phyloP scores from a whole-genome alignment of 2,329 filamentous ascomycete genomes.

The Phialophora verrucosa region DNA sequence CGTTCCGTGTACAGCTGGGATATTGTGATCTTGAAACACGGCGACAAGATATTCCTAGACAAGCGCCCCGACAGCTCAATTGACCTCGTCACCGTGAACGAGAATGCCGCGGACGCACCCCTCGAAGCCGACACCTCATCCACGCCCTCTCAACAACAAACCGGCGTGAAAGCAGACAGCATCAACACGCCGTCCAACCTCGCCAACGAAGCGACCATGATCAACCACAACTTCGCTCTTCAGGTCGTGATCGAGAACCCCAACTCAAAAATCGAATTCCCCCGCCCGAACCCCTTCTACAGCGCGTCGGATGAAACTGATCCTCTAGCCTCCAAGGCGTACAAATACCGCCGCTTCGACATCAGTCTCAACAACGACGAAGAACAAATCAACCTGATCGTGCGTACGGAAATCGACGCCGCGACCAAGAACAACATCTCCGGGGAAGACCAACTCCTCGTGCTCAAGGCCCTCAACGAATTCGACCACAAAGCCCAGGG shows the following conservation, averaged over 20 bases:
- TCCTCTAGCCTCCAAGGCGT: conserved; percentile 91
- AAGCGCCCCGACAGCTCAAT: conserved; percentile 95
- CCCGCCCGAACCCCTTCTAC: conserved; percentile 95
- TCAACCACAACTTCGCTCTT: conserved; percentile 99
- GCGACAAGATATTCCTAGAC: conserved; percentile 97
- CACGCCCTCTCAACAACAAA: conserved; percentile 41
- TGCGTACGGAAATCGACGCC: conserved; percentile 93
- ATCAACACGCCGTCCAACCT: conserved; percentile 94
- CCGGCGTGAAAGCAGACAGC: conserved; percentile 78
- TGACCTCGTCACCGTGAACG: conserved; percentile 98
- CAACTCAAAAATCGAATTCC: conserved; percentile 78
- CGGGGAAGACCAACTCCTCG: conserved; percentile 88
- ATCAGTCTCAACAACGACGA: conserved; percentile 88
- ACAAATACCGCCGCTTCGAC: conserved; percentile 98
- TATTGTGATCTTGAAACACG: conserved; percentile 88
- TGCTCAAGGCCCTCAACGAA: conserved; percentile 96
- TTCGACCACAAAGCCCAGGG: conserved; percentile 98
- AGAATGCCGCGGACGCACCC: conserved; percentile 94
- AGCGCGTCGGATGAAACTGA: conserved; percentile 91
- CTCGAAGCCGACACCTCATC: conserved; percentile 78
- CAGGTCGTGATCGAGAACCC: conserved; percentile 89
- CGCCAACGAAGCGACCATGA: conserved; percentile 96
- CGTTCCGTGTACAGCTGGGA: conserved; percentile 99
- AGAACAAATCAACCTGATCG: conserved; percentile 88
- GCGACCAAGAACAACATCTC: conserved; percentile 93